Percentiles rank a stretch among this genome's conserved stretches.
Evolutionary conservation across 495 filamentous ascomycete genomes (phyloP).

Genomic region (Lasiosphaeria miniovina): DNA sequence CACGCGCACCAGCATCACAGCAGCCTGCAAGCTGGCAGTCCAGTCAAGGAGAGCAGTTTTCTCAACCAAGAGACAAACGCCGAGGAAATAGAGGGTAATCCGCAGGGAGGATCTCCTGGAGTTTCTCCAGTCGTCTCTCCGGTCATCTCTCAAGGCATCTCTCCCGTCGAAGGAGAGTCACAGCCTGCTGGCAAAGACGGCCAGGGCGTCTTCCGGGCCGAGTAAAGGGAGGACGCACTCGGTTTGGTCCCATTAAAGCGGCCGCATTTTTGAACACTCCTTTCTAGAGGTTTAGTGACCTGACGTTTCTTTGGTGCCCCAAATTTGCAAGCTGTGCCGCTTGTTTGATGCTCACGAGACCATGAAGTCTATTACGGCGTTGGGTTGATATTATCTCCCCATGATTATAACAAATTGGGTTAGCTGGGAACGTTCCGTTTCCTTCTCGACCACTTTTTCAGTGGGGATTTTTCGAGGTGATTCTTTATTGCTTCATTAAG

Average conservation of each 20-base stretch:
- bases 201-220: not conserved
- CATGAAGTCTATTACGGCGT: conserved; percentile 11
- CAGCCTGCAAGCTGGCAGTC: conserved; percentile 64
- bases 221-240: not conserved
- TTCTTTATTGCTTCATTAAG: not conserved
- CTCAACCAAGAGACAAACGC: conserved; percentile 71
- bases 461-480: not conserved
- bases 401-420: not conserved
- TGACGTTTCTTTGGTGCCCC: not conserved
- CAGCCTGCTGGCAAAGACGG: not conserved
- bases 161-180: not conserved
- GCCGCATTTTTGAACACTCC: too few relatives aligned
- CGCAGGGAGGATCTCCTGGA: too few relatives aligned
- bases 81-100: conserved; percentile 49
- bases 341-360: conserved; percentile 2
- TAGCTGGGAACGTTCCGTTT: not conserved
- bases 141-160: not conserved
- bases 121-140: too few relatives aligned
- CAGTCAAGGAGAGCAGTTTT: conserved; percentile 82
- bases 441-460: not conserved
- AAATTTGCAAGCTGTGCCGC: not conserved
- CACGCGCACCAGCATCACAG: conserved; percentile 44
- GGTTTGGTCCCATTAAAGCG: too few relatives aligned
- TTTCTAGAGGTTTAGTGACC: not conserved
- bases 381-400: conserved; percentile 6